A percentile compares a stretch with the other conserved stretches of the same genome.
These are phyloP conservation scores for Tuctoria greenei DNA, from an alignment of 176 grass and related monocot genomes.

Conservation along the genomic window DNA sequence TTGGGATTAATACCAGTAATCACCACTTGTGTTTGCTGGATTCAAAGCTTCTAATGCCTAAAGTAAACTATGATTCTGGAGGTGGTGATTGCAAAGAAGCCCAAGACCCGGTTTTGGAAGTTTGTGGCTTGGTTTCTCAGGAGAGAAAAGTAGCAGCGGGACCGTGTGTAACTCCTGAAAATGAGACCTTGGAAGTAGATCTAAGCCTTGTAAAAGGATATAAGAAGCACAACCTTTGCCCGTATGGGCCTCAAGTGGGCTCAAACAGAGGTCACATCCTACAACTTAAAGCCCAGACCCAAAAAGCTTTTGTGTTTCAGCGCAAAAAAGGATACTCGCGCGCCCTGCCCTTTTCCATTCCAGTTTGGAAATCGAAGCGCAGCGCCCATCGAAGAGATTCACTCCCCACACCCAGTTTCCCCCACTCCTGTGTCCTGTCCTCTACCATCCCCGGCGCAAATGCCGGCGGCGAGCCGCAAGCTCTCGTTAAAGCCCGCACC, in stretches of 20 bases:
- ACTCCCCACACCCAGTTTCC: too few relatives aligned
- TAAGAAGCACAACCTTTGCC: background rate
- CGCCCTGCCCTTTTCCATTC: too few relatives aligned
- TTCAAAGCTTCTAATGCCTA: background rate
- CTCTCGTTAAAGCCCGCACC: too few relatives aligned
- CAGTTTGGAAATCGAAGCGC: too few relatives aligned
- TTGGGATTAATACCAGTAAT: background rate
- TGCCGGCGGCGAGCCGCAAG: too few relatives aligned
- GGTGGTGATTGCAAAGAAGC: background rate
- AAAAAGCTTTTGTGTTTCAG: background rate
- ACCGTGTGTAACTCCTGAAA: conserved; percentile 8
- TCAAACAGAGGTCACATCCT: too few relatives aligned
- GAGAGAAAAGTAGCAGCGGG: conserved; percentile 25
- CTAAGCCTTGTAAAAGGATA: too few relatives aligned
- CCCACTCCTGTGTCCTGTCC: too few relatives aligned
- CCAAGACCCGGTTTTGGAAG: conserved; percentile 1
- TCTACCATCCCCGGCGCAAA: background rate
- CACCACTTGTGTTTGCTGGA: conserved; percentile 16
- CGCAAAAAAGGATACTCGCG: too few relatives aligned
- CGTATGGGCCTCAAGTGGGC: too few relatives aligned
- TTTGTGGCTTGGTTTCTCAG: conserved; percentile 26
- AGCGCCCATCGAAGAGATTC: too few relatives aligned
- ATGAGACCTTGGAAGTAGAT: background rate
- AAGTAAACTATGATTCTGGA: conserved; percentile 21
- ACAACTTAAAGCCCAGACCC: background rate